Base-by-base conservation (phyloP, 2,329 filamentous ascomycete genomes). In the Calonectria pteridis region DNA sequence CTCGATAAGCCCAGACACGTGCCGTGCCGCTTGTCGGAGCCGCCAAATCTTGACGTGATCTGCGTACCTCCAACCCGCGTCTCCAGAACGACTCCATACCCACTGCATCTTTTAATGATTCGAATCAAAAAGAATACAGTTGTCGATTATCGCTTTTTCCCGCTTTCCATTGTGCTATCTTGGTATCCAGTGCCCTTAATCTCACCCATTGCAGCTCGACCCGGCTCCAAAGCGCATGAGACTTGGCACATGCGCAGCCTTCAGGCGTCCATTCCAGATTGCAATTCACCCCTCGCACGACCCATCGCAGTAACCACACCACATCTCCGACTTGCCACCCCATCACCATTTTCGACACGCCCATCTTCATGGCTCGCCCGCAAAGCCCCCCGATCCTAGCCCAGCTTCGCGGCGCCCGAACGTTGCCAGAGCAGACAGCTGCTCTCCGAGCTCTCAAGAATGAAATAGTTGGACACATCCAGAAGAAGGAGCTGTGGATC, bases 391-490 rank as follows among this genome's bases (percentile, higher is more conserved):
- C 90, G 67, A 88, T 92, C 77, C 85, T 92, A 65, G 84, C 88
- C 70, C 89, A 91, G 81, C 86, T 94, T 70, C 88, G 88, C 76
- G 89, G 86, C 78, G 89, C 92, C 13, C 87, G 86, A 75, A 87
- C 85, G 43, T 82, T 85, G 59, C 77, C 84, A 28, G 90, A 92
- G 75, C 90, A 90, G 78, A 86, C 90, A 50, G 86, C 88, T 31
- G 90, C 92, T 64, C 88, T 98, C 55, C 91, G 93, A 77, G 88
- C 89, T 51, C 87, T 99, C 35, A 98, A 98, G 87, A 97, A 98
- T 84, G 94, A 97, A 76, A 90, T 98, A 62, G 92, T 98, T 73
- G 97, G 97, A 29, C 95, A 98, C 84, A 90, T 94, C 40, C 93
- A 96, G 83, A 93, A 93, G 83, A 99, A 99, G 85, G 93, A 96